Base-by-base conservation (phyloP, 768 basidiomycete genomes). In the Termitomyces sp. region DNA sequence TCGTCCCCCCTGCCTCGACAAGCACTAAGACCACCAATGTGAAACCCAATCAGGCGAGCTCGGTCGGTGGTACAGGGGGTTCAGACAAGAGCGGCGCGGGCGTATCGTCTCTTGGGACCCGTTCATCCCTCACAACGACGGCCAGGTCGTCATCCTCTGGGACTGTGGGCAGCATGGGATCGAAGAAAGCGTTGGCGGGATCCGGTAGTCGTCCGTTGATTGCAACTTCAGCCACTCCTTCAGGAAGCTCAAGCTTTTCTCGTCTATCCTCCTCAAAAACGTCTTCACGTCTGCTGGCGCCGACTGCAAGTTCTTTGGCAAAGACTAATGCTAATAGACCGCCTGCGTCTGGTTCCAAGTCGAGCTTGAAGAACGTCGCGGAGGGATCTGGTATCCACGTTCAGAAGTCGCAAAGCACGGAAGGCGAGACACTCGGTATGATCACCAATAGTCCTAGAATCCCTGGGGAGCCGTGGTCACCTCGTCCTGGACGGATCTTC, bases 291-390 rank as follows among this genome's bases (percentile, higher is more conserved):
- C 72, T 91, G 12, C 70, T 87, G 48, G 88, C 88, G 0, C 89
- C 89, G 0, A 91, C 89, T 0, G 88, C 85, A 1, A 89, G 88
- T 61, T 91, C 89, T 1, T 70, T 90, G 22, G 89, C 89, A 2
- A 88, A 84, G 72, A 73, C 65, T 22, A 70, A 58, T 46, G 73
- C 65, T 18, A 71, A 61, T 49, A 60, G 66, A 13, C 33, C 60
- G 7, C 59, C 57, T 3, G 48, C 43, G 5, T 56, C 59, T 10
- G 56, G 57, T 5, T 53, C 51, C 22, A 52, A 44, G 22, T 45
- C 47, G 29, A 56, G 49, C 18, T 43, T 59, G 50, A 63, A 57
- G 48, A 29, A 13, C 23, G 42, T 47, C 38, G 44, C 51, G 13
- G 58, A 55, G n/a, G 40, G 23, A 20, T 40, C 56, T 29, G 32